A percentile compares a stretch with the other conserved stretches of the same genome.
Evolutionary conservation across 1,284 basidiomycete species (phyloP).

Genomic region (Ustilago xerochloae): DNA sequence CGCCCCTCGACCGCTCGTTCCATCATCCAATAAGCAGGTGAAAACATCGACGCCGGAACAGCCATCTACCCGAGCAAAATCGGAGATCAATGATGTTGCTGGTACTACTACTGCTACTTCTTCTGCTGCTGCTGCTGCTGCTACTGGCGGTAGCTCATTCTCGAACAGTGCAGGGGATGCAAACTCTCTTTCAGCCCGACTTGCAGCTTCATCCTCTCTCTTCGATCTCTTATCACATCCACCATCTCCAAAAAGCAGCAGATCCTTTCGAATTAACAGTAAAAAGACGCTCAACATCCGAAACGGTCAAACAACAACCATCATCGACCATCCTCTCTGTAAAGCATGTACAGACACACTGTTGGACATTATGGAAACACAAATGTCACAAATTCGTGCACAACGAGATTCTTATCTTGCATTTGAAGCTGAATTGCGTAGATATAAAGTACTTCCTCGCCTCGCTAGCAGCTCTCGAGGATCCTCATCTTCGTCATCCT

Average conservation of each 20-base stretch:
- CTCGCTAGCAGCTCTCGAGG: no score
- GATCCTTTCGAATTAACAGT: constrained; percentile 4
- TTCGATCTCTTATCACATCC: constrained; percentile 38
- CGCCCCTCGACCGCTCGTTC: constrained; percentile 4
- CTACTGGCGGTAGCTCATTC: no score
- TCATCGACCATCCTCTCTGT: constrained; percentile 91
- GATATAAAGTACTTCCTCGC: constrained; percentile 43
- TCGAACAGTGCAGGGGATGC: no score
- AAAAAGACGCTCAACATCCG: constrained; percentile 14
- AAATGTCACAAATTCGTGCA: constrained; percentile 88
- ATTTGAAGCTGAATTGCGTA: constrained; percentile 54
- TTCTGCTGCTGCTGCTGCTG: not conserved
- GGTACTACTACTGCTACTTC: not conserved
- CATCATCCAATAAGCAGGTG: no score
- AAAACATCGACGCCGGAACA: not conserved
- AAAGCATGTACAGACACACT: constrained; percentile 89
- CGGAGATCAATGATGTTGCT: not conserved
- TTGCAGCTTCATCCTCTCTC: constrained; percentile 38
- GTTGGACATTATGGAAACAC: constrained; percentile 79
- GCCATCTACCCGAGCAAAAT: not conserved
- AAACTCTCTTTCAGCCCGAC: constrained; percentile 32
- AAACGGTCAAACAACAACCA: constrained; percentile 6
- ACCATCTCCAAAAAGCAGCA: constrained; percentile 3
- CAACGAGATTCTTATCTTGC: constrained; percentile 82
- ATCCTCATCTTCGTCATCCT: constrained; percentile 3